phyloP scores from a whole-genome alignment of 192 early-diverging fungal genomes.

The Lobosporangium transversale region DNA sequence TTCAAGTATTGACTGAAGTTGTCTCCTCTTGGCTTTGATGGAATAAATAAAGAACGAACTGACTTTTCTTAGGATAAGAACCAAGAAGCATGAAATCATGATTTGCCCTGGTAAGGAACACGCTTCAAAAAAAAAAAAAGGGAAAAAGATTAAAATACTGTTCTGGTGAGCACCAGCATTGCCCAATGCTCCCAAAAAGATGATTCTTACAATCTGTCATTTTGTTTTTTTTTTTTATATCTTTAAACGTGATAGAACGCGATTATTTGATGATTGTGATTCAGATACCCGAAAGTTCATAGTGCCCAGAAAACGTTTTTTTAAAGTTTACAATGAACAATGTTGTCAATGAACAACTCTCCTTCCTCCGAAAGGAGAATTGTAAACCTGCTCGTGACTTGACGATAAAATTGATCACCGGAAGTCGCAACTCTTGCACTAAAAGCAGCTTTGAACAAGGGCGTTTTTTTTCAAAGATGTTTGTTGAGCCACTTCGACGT shows the following conservation, averaged over 20 bases:
- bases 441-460: no score
- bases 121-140: no score
- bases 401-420: no score
- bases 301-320: background rate
- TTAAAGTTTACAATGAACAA: background rate
- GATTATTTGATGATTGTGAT: constrained; percentile 88
- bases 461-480: no score
- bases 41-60: constrained; percentile 98
- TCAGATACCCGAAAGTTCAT: constrained; percentile 70
- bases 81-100: constrained; percentile 97
- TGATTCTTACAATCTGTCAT: background rate
- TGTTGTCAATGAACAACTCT: background rate
- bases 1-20: no score
- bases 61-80: constrained; percentile 91
- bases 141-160: no score
- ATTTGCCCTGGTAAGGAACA: constrained; percentile 85
- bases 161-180: no score
- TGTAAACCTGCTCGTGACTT: background rate
- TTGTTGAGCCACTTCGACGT: no score
- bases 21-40: no score
- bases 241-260: no score
- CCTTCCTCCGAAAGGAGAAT: background rate
- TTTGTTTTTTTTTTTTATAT: background rate
- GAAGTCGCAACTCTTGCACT: background rate
- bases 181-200: no score